phyloP scores from a whole-genome alignment of 2,329 filamentous ascomycete genomes.

The Ophiognomonia clavigignenti-juglandacearum region DNA sequence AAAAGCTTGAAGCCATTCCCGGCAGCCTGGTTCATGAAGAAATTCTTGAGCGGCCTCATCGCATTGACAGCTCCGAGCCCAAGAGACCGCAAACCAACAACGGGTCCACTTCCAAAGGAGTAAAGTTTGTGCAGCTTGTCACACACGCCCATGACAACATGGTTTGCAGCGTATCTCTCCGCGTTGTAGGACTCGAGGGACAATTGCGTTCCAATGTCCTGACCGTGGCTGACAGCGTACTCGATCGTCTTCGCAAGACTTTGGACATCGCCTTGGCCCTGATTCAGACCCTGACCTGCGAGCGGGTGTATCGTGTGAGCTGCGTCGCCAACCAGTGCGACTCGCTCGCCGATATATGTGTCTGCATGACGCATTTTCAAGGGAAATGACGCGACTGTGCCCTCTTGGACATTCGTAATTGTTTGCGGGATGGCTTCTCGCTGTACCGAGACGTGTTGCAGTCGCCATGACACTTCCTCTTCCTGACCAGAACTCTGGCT shows the following conservation, averaged over 20 bases:
- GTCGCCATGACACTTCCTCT: constrained; percentile 81
- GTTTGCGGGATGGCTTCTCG: constrained; percentile 56
- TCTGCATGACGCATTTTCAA: constrained; percentile 90
- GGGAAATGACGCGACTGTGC: constrained; percentile 83
- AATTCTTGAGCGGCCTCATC: constrained; percentile 70
- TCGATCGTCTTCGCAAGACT: constrained; percentile 71
- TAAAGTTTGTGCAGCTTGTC: constrained; percentile 94
- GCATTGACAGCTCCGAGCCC: constrained; percentile 74
- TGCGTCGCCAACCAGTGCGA: constrained; percentile 89
- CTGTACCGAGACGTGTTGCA: constrained; percentile 61
- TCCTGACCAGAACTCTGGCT: constrained; percentile 52
- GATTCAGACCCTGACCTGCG: constrained; percentile 90
- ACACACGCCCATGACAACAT: constrained; percentile 69
- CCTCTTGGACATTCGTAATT: constrained; percentile 68
- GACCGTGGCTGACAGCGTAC: constrained; percentile 73
- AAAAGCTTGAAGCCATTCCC: constrained; percentile 47
- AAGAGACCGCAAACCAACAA: constrained; percentile 74
- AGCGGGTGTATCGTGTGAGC: constrained; percentile 94
- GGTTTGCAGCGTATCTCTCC: constrained; percentile 79
- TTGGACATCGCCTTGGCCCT: constrained; percentile 84
- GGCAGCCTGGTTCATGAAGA: constrained; percentile 74
- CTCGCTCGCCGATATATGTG: constrained; percentile 83
- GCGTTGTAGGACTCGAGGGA: constrained; percentile 76
- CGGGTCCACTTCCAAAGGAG: constrained; percentile 69
- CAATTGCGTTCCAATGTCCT: constrained; percentile 77